phyloP scores from a whole-genome alignment of 2,329 filamentous ascomycete species.

The Chalaropsis ovoidea region DNA sequence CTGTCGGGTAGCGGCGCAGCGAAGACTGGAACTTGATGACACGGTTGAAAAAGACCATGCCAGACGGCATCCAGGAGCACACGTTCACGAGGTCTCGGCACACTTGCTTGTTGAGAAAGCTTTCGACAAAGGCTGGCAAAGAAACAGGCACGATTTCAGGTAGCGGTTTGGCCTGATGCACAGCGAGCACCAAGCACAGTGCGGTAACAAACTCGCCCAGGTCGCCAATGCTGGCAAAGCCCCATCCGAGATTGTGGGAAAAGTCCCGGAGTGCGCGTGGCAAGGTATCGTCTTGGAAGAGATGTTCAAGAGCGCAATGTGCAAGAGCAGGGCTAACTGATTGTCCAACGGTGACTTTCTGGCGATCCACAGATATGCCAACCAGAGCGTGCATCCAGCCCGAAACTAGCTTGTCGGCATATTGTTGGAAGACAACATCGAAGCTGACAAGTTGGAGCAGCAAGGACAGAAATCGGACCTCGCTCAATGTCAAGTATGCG shows the following conservation, averaged over 20 bases:
- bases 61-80: no score
- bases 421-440: neutral
- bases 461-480: neutral
- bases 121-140: no score
- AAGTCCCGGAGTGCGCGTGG: neutral
- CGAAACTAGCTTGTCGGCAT: neutral
- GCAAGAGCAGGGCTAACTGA: neutral
- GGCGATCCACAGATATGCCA: neutral
- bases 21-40: neutral
- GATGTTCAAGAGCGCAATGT: neutral
- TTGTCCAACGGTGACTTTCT: neutral
- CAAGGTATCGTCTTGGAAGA: neutral
- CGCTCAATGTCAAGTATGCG: neutral
- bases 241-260: neutral
- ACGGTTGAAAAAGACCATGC: neutral
- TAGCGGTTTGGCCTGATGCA: no score
- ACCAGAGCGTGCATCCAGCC: neutral
- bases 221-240: neutral
- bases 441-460: neutral
- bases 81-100: no score
- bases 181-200: no score
- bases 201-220: neutral
- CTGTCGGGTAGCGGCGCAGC: neutral
- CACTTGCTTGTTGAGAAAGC: no score
- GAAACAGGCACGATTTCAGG: no score